Base-by-base conservation (phyloP, 495 filamentous ascomycete genomes). In the Chlorociboria aeruginascens region DNA sequence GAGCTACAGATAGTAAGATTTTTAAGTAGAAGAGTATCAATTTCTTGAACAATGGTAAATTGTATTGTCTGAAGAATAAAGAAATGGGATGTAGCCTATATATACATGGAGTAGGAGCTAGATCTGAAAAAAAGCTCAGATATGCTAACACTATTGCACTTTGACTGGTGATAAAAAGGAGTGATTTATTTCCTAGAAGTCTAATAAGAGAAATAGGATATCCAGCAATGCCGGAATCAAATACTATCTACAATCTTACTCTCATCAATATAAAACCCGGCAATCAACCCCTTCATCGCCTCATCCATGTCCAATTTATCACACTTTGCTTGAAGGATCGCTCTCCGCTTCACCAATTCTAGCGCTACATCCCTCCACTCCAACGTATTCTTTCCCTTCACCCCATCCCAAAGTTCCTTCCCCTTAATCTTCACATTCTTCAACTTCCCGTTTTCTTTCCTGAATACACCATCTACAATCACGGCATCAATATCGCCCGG, bases 401-500 rank as follows among this genome's bases (percentile, higher is more conserved):
- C 35, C 8, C 38, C 51, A 16, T 32, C 34, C 51, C 45, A 48
- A 6, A 47, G 9, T n/a, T 41, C 35, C 11, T 33, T 28, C 34
- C 51, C 51, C 7, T 3, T 16, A 8, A 43, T 17, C 32, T 55
- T 38, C 13, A 51, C 39, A 14, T 3, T 13, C 11, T 16, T 32
- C 29, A 58, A 32, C 30, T 42, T 58, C 11, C 66, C 64, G 7
- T 49, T 45, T n/a, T 43, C 46, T 51, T 73, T 74, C 33, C 65
- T 59, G 4, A 73, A 47, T 1, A 50, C 42, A 0, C 70, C 70
- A 58, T 73, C 63, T 0, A 74, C 63, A 51, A 74, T 68, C 32
- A 74, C 71, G 8, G 53, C 65, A n/a, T 72, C 63, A 12, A 74
- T 54, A 56, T 74, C 71, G 11, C 60, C 56, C n/a, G 65, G 52